Base-by-base conservation (phyloP, 2,329 filamentous ascomycete species). In the Exophiala spinifera region DNA sequence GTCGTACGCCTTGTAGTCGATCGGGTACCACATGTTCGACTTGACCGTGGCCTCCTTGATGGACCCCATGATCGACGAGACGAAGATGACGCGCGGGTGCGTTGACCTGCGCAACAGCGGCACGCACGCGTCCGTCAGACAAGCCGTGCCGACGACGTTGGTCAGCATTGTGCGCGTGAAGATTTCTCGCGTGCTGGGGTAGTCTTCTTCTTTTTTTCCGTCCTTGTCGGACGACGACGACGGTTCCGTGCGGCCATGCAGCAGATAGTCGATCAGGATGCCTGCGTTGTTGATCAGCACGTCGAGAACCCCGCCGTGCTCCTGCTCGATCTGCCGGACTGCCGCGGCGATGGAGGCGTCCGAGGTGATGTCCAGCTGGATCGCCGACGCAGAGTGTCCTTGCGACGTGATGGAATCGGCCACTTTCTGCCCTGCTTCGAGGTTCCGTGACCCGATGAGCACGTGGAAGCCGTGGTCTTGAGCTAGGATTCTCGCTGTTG, bases 141-240 rank as follows among this genome's bases (percentile, higher is more conserved):
- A 59, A 45, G 78, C 76, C 0, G 69, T 65, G 3, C 67, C 65
- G 11, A 69, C 64, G 4, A 77, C 74, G 21, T 79, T 79, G 3
- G 69, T 67, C 6, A 67, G 63, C 52, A 78, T 73, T 0, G 68
- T 69, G 10, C 69, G 62, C 6, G 61, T 65, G 56, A 74, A 71
- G 0, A 73, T 66, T 0, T 75, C 67, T 51, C 70, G 66, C 6
- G 64, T 62, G 0, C 57, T 48, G 20, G 67, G 51, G 13, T n/a
- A n/a, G n/a, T n/a, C n/a, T n/a, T n/a, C n/a, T n/a, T n/a, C n/a
- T n/a, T n/a, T n/a, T n/a, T n/a, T n/a, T n/a, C n/a, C n/a, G n/a
- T 70, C 60, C 6, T 57, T 69, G 28, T n/a, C n/a, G n/a, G n/a
- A n/a, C n/a, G n/a, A n/a, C n/a, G n/a, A n/a, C n/a, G 28, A 10